These are phyloP conservation scores for Glaciozyma antarctica DNA, from an alignment of 768 basidiomycete species.

Conservation along the genomic window DNA sequence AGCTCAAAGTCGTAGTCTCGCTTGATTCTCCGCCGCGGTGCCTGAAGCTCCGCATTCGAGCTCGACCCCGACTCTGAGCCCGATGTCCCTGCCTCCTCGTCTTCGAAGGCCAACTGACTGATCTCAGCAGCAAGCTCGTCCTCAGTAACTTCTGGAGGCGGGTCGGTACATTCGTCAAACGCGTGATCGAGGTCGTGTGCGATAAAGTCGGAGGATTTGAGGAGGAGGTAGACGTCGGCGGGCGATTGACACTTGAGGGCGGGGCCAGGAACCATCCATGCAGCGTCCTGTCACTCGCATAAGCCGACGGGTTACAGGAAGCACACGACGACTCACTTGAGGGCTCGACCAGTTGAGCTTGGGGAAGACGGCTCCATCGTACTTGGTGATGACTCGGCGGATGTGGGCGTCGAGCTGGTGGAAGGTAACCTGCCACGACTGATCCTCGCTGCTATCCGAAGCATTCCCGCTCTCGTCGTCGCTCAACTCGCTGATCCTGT, in stretches of 20 bases:
- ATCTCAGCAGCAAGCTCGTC: not conserved
- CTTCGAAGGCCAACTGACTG: not conserved
- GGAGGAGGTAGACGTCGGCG: conserved; percentile 77
- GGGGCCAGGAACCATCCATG: conserved; percentile 70
- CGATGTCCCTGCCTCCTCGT: not conserved
- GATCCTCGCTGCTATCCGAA: conserved; percentile 30
- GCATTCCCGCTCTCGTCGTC: conserved; percentile 48
- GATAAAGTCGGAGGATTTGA: conserved; percentile 88
- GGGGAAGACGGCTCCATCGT: conserved; percentile 73
- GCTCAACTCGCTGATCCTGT: conserved; percentile 49
- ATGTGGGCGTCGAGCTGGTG: conserved; percentile 72
- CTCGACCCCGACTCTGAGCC: too few species aligned
- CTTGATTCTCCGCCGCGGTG: not conserved
- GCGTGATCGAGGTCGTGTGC: conserved; percentile 60
- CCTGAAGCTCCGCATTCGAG: too few species aligned
- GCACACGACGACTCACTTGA: conserved; percentile 48
- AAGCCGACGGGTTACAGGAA: not conserved
- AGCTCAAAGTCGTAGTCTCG: conserved; percentile 53
- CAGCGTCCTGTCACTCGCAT: conserved; percentile 58
- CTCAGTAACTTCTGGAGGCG: not conserved
- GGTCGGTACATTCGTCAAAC: conserved; percentile 55
- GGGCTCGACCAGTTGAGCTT: conserved; percentile 97
- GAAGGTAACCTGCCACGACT: conserved; percentile 52
- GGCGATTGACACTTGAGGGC: conserved; percentile 78
- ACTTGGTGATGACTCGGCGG: conserved; percentile 53